Evolutionary conservation across 768 basidiomycete genomes (phyloP), one percentile per base, ranked within the genome.

Genomic region (Trametes cinnabarina): DNA sequence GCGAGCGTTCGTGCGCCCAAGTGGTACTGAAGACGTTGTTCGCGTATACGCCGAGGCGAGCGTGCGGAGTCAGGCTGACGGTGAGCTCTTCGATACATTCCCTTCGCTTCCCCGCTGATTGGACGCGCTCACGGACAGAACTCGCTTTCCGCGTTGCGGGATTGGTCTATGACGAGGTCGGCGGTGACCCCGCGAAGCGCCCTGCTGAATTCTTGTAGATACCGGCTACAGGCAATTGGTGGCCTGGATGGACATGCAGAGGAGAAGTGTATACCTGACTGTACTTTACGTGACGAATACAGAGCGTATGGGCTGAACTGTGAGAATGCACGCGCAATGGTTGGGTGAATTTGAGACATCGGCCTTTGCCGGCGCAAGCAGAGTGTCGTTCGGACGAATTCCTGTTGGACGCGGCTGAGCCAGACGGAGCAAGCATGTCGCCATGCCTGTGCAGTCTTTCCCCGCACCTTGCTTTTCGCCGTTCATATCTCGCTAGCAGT

Each of bases 21-120:
- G 94, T 71, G 97, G 97, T 9, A 99, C 97, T 22, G 97, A 99
- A 72, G 95, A 99, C 67, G 95, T 96, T 23, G 97, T 99, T 6
- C 82, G 97, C 57, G 94, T 99, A 15, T 99, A 98, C 68, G 97
- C 95, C 1, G 97, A 99, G 71, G 96, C 97, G 1, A 78, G 77
- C 44, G 74, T 83, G 40, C 83, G 81, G 59, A 72, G 81, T 14
- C 86, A 88, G 64, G 92, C 90, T 19, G 93, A 95, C 70, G 90
- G 96, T 97, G 63, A 68, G 87, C 41, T 19, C 26, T 14, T 39
- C 12, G 28, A 37, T 12, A 46, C 30, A 28, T 14, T 23, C 34
- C n/a, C 55, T 22, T 12, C 28, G 10, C 14, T 22, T n/a, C 40
- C 28, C 23, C 42, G 42, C 48, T 51, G 55, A 58, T 55, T 52